Conservation (phyloP, 331 rosid species). For the Rosa hybrid region DNA sequence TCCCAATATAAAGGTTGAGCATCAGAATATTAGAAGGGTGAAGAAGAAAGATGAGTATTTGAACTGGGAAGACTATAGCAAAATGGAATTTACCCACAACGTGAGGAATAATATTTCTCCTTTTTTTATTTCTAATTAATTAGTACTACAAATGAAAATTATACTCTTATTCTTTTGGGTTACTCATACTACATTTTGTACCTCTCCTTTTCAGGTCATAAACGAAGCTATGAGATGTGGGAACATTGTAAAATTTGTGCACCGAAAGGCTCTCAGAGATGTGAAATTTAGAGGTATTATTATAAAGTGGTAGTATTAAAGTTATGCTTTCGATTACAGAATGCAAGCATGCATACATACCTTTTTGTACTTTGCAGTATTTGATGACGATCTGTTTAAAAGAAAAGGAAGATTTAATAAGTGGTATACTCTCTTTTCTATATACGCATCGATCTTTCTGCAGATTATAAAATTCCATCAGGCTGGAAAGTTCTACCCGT, state of each 20-base stretch:
- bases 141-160: neutral
- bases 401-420: neutral
- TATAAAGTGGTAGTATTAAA: neutral
- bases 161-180: neutral
- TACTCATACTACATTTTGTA: neutral
- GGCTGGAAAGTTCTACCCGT: conserved; percentile 46
- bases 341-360: conserved; percentile 23
- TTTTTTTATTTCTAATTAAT: neutral
- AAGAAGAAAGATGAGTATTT: conserved; percentile 34
- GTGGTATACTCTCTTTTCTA: neutral
- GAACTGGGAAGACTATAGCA: conserved; percentile 38
- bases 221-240: conserved; percentile 38
- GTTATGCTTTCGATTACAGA: neutral
- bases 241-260: conserved; percentile 43
- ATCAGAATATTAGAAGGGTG: conserved; percentile 29
- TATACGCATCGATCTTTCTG: neutral
- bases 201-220: conserved; percentile 22
- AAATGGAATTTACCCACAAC: conserved; percentile 41
- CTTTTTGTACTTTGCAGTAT: conserved; percentile 13
- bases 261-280: conserved; percentile 47
- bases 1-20: conserved; percentile 28
- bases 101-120: conserved; percentile 10
- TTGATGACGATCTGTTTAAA: neutral
- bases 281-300: conserved; percentile 34
- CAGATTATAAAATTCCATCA: conserved; percentile 34